phyloP scores from a whole-genome alignment of 2,329 filamentous ascomycete genomes.

The Fusarium solani-melongenae region DNA sequence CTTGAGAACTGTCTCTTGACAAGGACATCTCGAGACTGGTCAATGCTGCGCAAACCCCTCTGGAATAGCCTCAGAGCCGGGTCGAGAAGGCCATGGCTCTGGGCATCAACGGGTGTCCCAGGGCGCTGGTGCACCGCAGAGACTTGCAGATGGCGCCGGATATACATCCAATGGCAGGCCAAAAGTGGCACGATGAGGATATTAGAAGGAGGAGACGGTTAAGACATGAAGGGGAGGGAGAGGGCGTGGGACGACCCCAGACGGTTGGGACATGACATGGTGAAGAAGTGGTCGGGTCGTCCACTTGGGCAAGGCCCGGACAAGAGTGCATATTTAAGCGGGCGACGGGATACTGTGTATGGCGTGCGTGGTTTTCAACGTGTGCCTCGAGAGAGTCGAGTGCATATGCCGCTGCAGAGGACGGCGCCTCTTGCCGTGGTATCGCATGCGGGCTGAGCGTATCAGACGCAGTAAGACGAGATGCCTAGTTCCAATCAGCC shows the following conservation, averaged over 20 bases:
- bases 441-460: constrained; percentile 18
- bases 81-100: constrained; percentile 13
- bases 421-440: constrained; percentile 9
- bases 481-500: constrained; percentile 36
- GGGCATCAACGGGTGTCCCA: constrained; percentile 13
- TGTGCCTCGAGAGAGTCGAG: constrained; percentile 27
- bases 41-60: not conserved
- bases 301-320: constrained; percentile 20
- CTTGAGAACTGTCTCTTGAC: constrained; percentile 43
- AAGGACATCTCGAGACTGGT: not conserved
- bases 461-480: constrained; percentile 24
- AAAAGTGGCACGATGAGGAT: not conserved
- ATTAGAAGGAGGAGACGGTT: not conserved
- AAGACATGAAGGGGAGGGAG: constrained; percentile 25
- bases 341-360: not conserved
- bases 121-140: constrained; percentile 12
- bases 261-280: constrained; percentile 21
- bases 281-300: constrained; percentile 8
- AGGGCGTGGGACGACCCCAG: constrained; percentile 26
- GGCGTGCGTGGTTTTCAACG: constrained; percentile 3
- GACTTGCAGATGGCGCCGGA: constrained; percentile 31
- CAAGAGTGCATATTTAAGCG: constrained; percentile 36
- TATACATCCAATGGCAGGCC: constrained; percentile 46
- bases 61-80: constrained; percentile 15
- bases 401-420: constrained; percentile 41